Evolutionary conservation across 306 rosid species (phyloP).

Genomic region (Prunus mira): DNA sequence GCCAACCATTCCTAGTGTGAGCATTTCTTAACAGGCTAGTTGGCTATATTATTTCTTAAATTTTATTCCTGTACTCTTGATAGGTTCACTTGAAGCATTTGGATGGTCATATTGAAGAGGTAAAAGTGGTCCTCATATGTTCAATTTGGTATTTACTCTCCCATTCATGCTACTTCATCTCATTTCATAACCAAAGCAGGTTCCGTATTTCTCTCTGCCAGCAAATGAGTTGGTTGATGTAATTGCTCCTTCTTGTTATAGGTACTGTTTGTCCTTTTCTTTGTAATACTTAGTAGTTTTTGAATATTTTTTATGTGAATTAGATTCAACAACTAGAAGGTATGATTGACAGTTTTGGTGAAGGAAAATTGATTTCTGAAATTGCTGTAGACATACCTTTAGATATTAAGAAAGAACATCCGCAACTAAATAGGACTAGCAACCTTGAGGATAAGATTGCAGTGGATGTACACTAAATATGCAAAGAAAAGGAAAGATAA

Average conservation of each 20-base stretch:
- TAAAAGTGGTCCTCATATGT: conserved; percentile 21
- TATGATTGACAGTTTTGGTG: neutral
- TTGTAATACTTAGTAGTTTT: neutral
- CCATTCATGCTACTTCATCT: conserved; percentile 32
- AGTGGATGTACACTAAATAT: neutral
- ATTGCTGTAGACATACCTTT: neutral
- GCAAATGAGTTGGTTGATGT: conserved; percentile 97
- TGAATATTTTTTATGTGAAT: neutral
- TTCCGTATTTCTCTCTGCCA: conserved; percentile 97
- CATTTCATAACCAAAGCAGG: conserved; percentile 54
- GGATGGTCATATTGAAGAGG: conserved; percentile 98
- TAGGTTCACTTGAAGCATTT: conserved; percentile 94
- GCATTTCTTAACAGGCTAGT: conserved; percentile 13
- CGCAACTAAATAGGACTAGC: neutral
- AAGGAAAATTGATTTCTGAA: neutral
- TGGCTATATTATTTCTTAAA: conserved; percentile 2
- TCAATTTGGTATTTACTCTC: conserved; percentile 20
- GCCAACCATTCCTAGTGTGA: neutral
- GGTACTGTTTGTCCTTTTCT: conserved; percentile 40
- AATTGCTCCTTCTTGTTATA: conserved; percentile 97
- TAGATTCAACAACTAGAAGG: neutral
- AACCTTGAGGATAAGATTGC: neutral
- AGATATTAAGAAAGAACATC: neutral
- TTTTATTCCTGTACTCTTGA: conserved; percentile 12
- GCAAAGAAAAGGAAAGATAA: neutral